A percentile compares a stretch with the other conserved stretches of the same genome.
phyloP scores from a whole-genome alignment of 225 moss, liverwort and hornwort genomes.

The Pseudisothecium myosuroides region DNA sequence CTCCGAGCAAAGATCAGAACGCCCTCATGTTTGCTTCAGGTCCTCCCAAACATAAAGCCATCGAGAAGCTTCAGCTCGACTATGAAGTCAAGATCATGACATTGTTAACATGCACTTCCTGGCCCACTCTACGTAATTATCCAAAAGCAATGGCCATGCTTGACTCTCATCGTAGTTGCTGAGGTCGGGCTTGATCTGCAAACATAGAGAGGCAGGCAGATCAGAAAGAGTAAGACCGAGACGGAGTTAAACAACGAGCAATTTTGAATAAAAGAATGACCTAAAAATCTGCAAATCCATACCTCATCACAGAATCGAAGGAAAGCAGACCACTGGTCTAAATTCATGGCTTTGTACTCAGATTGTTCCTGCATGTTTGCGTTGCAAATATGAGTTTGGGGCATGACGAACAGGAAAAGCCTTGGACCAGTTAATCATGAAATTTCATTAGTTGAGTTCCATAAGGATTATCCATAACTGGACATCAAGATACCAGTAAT shows the following conservation, averaged over 20 bases:
- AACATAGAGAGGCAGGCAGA: neutral
- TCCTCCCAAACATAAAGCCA: neutral
- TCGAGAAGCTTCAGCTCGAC: neutral
- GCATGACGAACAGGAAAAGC: neutral
- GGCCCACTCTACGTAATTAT: constrained; percentile 98
- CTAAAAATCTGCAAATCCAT: neutral
- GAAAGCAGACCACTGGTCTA: constrained; percentile 98
- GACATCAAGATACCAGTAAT: neutral
- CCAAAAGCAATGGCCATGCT: constrained; percentile 95
- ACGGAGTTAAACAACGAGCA: neutral
- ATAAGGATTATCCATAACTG: neutral
- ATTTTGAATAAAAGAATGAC: neutral
- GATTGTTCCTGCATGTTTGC: constrained; percentile 61
- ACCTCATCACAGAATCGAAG: constrained; percentile 98
- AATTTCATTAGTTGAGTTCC: neutral
- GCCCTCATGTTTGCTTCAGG: neutral
- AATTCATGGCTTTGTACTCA: constrained; percentile 96
- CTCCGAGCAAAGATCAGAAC: constrained; percentile 1
- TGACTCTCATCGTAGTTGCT: constrained; percentile 95
- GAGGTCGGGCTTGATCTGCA: constrained; percentile 78
- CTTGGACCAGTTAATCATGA: neutral
- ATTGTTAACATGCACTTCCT: constrained; percentile 42
- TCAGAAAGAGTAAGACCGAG: neutral
- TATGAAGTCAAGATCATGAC: constrained; percentile 21
- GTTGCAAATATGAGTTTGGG: neutral